Conservation (phyloP, 257 asterid species). For the Handroanthus guayacan region DNA sequence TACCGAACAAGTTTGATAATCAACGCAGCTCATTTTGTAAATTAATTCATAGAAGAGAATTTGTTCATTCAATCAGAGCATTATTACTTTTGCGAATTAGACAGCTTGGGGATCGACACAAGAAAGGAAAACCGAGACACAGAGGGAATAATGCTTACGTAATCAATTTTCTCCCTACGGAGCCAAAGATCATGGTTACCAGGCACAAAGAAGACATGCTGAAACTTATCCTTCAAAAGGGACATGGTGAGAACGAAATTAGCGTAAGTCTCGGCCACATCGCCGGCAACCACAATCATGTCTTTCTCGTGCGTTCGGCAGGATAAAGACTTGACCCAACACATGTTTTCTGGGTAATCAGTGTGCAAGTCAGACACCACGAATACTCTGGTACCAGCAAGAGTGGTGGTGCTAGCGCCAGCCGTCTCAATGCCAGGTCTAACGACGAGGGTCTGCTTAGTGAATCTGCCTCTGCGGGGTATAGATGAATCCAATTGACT, state of each 20-base stretch:
- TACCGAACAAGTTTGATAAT: neutral
- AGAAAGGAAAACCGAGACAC: neutral
- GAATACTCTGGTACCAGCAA: slow-evolving; percentile 53
- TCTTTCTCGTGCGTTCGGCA: slow-evolving; percentile 40
- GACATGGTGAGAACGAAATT: slow-evolving; percentile 74
- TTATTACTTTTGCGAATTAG: neutral
- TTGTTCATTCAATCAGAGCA: slow-evolving; percentile 4
- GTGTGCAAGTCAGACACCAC: slow-evolving; percentile 90
- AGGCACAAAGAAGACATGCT: slow-evolving; percentile 79
- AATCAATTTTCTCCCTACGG: slow-evolving; percentile 57
- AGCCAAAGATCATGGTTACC: slow-evolving; percentile 95
- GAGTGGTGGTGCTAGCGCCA: slow-evolving; percentile 11
- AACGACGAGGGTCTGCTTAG: slow-evolving; percentile 28
- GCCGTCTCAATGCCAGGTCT: slow-evolving; percentile 57
- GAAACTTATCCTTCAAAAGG: slow-evolving; percentile 67
- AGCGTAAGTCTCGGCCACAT: slow-evolving; percentile 79
- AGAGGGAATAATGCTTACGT: slow-evolving; percentile 46
- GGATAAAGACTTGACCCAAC: slow-evolving; percentile 65
- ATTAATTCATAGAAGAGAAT: neutral
- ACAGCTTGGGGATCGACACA: neutral
- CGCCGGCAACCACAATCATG: slow-evolving; percentile 85
- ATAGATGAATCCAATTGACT: slow-evolving; percentile 25
- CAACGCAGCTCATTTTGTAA: neutral
- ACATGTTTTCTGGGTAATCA: slow-evolving; percentile 76
- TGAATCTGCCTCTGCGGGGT: slow-evolving; percentile 23